These are phyloP conservation scores for Pleurotus giganteus DNA, from an alignment of 768 basidiomycete species.

Conservation along the genomic window DNA sequence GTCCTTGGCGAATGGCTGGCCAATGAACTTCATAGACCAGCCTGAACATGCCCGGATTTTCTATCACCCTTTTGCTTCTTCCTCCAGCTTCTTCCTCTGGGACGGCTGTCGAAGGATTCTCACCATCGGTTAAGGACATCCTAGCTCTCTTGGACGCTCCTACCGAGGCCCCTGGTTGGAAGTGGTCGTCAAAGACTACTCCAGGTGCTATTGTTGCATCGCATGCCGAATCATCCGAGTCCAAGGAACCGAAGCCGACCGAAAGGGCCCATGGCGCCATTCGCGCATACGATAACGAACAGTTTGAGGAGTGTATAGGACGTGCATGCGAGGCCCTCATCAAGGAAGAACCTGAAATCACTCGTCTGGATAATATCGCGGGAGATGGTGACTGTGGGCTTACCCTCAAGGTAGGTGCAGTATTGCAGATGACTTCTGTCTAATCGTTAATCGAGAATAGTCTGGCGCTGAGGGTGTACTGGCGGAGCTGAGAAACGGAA, in stretches of 20 bases:
- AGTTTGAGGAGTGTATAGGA: slow-evolving; percentile 54
- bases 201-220: slow-evolving; percentile 28
- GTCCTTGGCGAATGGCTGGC: background rate
- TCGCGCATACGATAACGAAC: slow-evolving; percentile 36
- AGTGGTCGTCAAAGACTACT: slow-evolving; percentile 56
- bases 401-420: slow-evolving; percentile 41
- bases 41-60: slow-evolving; percentile 92
- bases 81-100: slow-evolving; percentile 54
- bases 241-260: background rate
- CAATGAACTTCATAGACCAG: slow-evolving; percentile 53
- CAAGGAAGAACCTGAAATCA: slow-evolving; percentile 84
- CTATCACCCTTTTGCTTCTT: slow-evolving; percentile 77
- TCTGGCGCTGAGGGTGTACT: slow-evolving; percentile 75
- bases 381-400: slow-evolving; percentile 79
- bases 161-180: slow-evolving; percentile 80
- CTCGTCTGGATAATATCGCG: slow-evolving; percentile 85
- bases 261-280: slow-evolving; percentile 14
- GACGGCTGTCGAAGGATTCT: slow-evolving; percentile 31
- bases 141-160: slow-evolving; percentile 70
- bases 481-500: slow-evolving; percentile 49
- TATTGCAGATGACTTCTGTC: background rate
- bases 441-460: slow-evolving; percentile 19
- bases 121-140: slow-evolving; percentile 28
- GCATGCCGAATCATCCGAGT: slow-evolving; percentile 13
- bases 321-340: slow-evolving; percentile 67